A percentile compares a stretch with the other conserved stretches of the same genome.
These are phyloP conservation scores for Neurospora intermedia DNA, from an alignment of 495 filamentous ascomycete genomes.

Conservation along the genomic window DNA sequence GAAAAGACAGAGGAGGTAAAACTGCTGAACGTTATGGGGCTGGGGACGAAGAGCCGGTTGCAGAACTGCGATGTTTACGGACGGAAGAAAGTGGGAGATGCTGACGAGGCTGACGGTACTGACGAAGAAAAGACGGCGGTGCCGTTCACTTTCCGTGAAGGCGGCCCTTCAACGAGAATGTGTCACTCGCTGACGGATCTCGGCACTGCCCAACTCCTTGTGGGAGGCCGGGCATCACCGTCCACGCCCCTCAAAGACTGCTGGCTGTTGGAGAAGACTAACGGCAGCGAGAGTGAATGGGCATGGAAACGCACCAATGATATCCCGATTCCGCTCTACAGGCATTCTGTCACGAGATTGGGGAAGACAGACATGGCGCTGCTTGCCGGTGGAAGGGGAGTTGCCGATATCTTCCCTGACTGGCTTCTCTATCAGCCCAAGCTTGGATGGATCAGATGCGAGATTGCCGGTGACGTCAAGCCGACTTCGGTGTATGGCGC, in stretches of 20 bases:
- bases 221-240: slow-evolving; percentile 73
- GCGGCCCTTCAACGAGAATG: slow-evolving; percentile 48
- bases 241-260: slow-evolving; percentile 54
- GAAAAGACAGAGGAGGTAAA: slow-evolving; percentile 9
- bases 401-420: slow-evolving; percentile 35
- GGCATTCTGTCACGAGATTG: slow-evolving; percentile 58
- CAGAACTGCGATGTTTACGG: slow-evolving; percentile 50
- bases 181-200: slow-evolving; percentile 66
- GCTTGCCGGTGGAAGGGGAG: slow-evolving; percentile 16
- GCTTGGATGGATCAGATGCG: slow-evolving; percentile 34
- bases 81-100: slow-evolving; percentile 6
- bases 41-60: slow-evolving; percentile 49
- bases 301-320: slow-evolving; percentile 52
- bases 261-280: slow-evolving; percentile 50
- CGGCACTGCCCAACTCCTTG: slow-evolving; percentile 44
- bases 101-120: not conserved
- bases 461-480: slow-evolving; percentile 13
- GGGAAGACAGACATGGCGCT: slow-evolving; percentile 37
- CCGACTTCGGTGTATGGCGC: slow-evolving; percentile 54
- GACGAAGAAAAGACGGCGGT: not conserved
- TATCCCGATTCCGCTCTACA: slow-evolving; percentile 55
- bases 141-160: slow-evolving; percentile 16
- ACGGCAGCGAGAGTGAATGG: slow-evolving; percentile 7
- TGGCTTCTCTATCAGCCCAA: slow-evolving; percentile 55
- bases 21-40: slow-evolving; percentile 43